phyloP scores from a whole-genome alignment of 2,329 filamentous ascomycete genomes.

The Aspergillus neotritici region DNA sequence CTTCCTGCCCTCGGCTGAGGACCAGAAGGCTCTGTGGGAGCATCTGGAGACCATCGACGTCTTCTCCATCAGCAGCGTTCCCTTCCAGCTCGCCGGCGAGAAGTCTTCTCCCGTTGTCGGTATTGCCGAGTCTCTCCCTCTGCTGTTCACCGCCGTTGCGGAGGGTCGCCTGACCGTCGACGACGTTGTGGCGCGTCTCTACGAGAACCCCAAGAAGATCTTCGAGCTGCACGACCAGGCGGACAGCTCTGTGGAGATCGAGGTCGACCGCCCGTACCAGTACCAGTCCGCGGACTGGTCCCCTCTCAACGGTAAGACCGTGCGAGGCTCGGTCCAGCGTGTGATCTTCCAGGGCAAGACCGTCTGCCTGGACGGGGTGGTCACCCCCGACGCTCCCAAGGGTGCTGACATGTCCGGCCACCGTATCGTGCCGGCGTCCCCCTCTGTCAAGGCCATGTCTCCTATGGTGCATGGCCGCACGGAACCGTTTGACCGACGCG shows the following conservation, averaged over 20 bases:
- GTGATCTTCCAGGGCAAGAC: constrained; percentile 71
- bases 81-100: constrained; percentile 64
- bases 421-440: constrained; percentile 48
- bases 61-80: constrained; percentile 72
- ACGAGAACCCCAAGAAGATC: constrained; percentile 73
- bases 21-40: constrained; percentile 70
- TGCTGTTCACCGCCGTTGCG: constrained; percentile 68
- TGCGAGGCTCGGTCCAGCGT: constrained; percentile 66
- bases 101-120: constrained; percentile 57
- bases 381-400: constrained; percentile 51
- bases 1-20: constrained; percentile 59
- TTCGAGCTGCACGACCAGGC: constrained; percentile 76
- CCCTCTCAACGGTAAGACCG: constrained; percentile 62
- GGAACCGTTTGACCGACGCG: constrained; percentile 35
- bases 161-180: constrained; percentile 69
- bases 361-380: constrained; percentile 66
- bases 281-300: constrained; percentile 58
- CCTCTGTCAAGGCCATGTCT: constrained; percentile 49
- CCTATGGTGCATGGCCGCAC: constrained; percentile 35
- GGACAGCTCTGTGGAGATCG: constrained; percentile 67
- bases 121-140: constrained; percentile 66
- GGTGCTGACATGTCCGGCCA: constrained; percentile 74
- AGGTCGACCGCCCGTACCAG: constrained; percentile 66
- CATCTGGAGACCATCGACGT: constrained; percentile 68
- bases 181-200: constrained; percentile 64